Evolutionary conservation across 129 eudicot species (phyloP), one percentile per base, ranked within the genome.

Genomic region (Artemisia annua): DNA sequence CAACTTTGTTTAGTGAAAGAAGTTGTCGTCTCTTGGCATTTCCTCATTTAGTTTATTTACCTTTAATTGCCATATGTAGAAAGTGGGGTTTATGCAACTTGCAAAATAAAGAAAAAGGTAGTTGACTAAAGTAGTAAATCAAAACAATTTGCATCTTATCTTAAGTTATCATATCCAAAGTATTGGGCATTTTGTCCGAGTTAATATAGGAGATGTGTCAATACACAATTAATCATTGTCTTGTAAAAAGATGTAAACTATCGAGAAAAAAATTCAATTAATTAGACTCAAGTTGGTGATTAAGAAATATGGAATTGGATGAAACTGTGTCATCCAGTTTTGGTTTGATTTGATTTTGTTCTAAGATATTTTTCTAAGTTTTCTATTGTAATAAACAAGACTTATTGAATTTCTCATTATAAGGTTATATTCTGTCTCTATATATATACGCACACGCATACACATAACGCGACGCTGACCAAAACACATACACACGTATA

Each of bases 21-120:
- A 70, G 39, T 61, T 67, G 6, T 59, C 59, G 80, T 59, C 68
- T 68, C 52, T 50, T 70, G 75, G 81, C 60, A 77, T 77, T 69
- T 69, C 75, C 75, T 60, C 67, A 50, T 69, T 28, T 77, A 60
- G 64, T 49, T 7, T 48, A 6, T 30, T 70, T 57, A 49, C 75
- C 75, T 68, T 68, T 62, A 58, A 24, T 24, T 75, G n/a, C 73
- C 63, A 8, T 48, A 67, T 67, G 26, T 28, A 48, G 68, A 67
- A 57, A 59, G 48, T 43, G 50, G n/a, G 22, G 43, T 57, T 57
- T n/a, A 67, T 76, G 74, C 58, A 67, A 49, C 20, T 28, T 61
- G 50, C 62, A 50, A 63, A 73, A 57, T 48, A 56, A 28, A 74
- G 51, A 12, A 62, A 19, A 43, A 14, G 69, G 48, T 73, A 48